Base-by-base conservation (phyloP, 2,329 filamentous ascomycete species). In the Fusarium secorum region DNA sequence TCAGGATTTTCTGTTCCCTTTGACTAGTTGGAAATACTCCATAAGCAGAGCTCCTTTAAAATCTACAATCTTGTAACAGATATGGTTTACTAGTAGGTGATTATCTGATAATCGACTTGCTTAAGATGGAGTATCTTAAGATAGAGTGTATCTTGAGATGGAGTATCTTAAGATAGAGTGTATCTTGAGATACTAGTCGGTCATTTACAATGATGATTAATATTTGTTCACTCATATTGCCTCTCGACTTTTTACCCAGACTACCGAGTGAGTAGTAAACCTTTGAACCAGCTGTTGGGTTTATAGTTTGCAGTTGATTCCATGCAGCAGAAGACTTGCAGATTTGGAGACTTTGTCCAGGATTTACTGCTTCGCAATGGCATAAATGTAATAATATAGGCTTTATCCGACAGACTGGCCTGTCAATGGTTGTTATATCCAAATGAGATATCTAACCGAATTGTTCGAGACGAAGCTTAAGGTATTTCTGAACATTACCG, bases 181-280 rank as follows among this genome's bases (percentile, higher is more conserved):
- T 10, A n/a, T n/a, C 18, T 35, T 35, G 1, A 4, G 4, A 35
- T n/a, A n/a, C n/a, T n/a, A n/a, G n/a, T n/a, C n/a, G n/a, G n/a
- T n/a, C n/a, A n/a, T 11, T 41, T 11, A 7, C 15, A 5, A 17
- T 8, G 9, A 22, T 10, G 6, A 17, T 4, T 0, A 11, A 17
- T 11, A 15, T 17, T 3, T 22, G 11, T 24, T 42, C 3, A 24
- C 22, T 24, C 0, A 24, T 42, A 5, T 1, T 17, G 14, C 15
- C n/a, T 22, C 22, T 17, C 22, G 18, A 8, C 24, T 24, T 24
- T 2, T 24, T 11, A 15, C 22, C 11, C 7, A 24, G 17, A 26
- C 11, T 24, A 18, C 41, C 11, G 22, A 18, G 15, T 4, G 2
- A 13, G 22, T 18, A 42, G 39, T 18, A 8, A 15, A 13, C 3